These are phyloP conservation scores for Pueraria montana DNA, from an alignment of 306 rosid species.

Conservation along the genomic window DNA sequence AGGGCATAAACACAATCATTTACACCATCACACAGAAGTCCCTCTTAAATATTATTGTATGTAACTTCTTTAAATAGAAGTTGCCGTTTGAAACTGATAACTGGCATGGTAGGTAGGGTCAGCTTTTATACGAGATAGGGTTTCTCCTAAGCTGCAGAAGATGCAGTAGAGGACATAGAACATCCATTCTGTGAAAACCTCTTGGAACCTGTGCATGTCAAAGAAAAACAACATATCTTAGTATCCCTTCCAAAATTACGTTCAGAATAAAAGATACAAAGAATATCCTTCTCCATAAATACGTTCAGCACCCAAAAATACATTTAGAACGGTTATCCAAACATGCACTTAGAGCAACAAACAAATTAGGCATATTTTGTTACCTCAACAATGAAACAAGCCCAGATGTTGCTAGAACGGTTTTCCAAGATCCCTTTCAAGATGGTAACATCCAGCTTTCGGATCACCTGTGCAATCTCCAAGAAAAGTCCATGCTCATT, in stretches of 20 bases:
- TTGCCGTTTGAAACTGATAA: conserved; percentile 39
- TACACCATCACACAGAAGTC: conserved; percentile 12
- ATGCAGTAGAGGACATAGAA: conserved; percentile 87
- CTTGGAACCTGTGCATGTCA: conserved; percentile 68
- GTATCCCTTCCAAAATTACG: neutral
- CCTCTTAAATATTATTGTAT: neutral
- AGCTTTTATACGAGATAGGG: conserved; percentile 54
- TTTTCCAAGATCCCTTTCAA: conserved; percentile 76
- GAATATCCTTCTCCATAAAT: neutral
- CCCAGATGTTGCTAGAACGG: conserved; percentile 67
- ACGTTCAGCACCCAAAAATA: too few relatives aligned
- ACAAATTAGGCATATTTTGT: neutral
- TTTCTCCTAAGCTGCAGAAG: conserved; percentile 74
- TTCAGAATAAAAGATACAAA: neutral
- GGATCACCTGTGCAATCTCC: conserved; percentile 82
- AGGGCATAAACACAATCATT: conserved; percentile 20
- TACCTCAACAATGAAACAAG: conserved; percentile 90
- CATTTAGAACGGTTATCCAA: neutral
- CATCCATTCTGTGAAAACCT: conserved; percentile 91
- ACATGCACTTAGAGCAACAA: neutral
- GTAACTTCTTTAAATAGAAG: conserved; percentile 1
- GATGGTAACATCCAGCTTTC: conserved; percentile 67
- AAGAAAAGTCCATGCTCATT: conserved; percentile 77
- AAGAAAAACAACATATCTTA: neutral
- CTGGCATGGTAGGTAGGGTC: conserved; percentile 42